These are phyloP conservation scores for Coemansia sp. DNA, from an alignment of 192 early-diverging fungal species.

Conservation along the genomic window DNA sequence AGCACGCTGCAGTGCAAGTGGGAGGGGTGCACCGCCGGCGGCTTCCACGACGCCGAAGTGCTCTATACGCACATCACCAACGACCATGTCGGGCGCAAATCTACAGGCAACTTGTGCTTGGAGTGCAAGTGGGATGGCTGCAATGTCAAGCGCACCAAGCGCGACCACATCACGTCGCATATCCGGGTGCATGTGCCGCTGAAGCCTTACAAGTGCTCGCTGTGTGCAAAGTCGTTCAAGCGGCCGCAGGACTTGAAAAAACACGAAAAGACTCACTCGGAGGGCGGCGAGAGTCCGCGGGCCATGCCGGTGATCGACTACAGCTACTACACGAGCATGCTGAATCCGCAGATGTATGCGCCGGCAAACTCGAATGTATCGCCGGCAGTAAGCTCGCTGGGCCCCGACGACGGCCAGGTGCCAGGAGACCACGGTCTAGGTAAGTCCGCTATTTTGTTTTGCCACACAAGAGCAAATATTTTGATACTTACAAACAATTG, in stretches of 20 bases:
- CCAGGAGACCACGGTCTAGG: constrained; percentile 16
- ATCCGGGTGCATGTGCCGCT: constrained; percentile 88
- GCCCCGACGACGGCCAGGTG: constrained; percentile 40
- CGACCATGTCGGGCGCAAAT: constrained; percentile 89
- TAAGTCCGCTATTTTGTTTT: not conserved
- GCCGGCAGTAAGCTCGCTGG: constrained; percentile 37
- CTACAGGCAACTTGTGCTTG: constrained; percentile 82
- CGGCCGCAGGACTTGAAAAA: constrained; percentile 95
- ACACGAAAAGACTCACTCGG: constrained; percentile 80
- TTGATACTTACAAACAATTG: not conserved
- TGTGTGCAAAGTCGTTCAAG: constrained; percentile 86
- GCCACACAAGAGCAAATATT: too few relatives aligned
- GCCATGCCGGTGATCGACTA: constrained; percentile 31
- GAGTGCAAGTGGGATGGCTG: constrained; percentile 88
- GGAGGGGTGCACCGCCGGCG: constrained; percentile 25
- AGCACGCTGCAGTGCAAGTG: constrained; percentile 33
- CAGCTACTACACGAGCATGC: constrained; percentile 21
- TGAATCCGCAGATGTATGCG: constrained; percentile 16
- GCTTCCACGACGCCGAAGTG: constrained; percentile 74
- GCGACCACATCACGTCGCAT: constrained; percentile 98
- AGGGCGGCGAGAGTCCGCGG: constrained; percentile 29
- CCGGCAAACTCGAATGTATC: constrained; percentile 33
- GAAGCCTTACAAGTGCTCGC: constrained; percentile 83
- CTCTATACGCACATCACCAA: constrained; percentile 85
- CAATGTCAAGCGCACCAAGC: constrained; percentile 67